A percentile compares a stretch with the other conserved stretches of the same genome.
phyloP scores from a whole-genome alignment of 2,329 filamentous ascomycete genomes.

The Aspergillus costaricaensis region DNA sequence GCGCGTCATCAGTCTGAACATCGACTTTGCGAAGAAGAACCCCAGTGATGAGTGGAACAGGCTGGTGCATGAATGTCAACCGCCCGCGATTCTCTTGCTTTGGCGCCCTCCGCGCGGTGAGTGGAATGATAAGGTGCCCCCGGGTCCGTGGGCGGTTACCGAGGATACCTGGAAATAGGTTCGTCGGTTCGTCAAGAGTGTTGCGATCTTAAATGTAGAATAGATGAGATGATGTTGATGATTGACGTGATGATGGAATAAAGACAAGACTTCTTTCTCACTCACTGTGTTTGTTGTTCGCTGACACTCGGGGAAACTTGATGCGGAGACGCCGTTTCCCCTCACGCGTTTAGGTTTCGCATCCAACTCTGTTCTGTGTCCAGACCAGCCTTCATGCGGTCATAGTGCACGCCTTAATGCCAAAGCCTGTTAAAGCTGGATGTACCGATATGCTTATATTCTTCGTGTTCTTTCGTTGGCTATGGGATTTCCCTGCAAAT shows the following conservation, averaged over 20 bases:
- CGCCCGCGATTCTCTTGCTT: slow-evolving; percentile 19
- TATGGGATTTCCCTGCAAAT: too few species aligned
- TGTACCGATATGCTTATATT: too few species aligned
- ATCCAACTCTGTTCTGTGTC: too few species aligned
- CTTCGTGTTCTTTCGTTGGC: too few species aligned
- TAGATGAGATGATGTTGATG: not conserved
- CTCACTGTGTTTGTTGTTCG: too few species aligned
- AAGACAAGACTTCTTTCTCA: not conserved
- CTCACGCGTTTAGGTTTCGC: too few species aligned
- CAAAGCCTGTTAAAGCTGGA: too few species aligned
- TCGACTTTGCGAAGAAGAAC: slow-evolving; percentile 18
- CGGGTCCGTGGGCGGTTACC: slow-evolving; percentile 21
- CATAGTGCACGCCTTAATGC: too few species aligned
- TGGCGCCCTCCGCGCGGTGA: slow-evolving; percentile 21
- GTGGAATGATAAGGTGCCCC: slow-evolving; percentile 18
- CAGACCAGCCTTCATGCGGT: too few species aligned
- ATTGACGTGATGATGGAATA: not conserved
- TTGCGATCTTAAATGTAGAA: not conserved
- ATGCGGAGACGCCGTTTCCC: too few species aligned
- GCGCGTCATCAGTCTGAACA: slow-evolving; percentile 14
- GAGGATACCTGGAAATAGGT: slow-evolving; percentile 13
- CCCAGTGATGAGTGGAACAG: slow-evolving; percentile 22
- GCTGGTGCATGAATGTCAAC: slow-evolving; percentile 18
- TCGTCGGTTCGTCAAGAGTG: not conserved
- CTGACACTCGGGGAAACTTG: too few species aligned